Conservation (phyloP, 257 asterid genomes). For the Ehretia macrophylla region DNA sequence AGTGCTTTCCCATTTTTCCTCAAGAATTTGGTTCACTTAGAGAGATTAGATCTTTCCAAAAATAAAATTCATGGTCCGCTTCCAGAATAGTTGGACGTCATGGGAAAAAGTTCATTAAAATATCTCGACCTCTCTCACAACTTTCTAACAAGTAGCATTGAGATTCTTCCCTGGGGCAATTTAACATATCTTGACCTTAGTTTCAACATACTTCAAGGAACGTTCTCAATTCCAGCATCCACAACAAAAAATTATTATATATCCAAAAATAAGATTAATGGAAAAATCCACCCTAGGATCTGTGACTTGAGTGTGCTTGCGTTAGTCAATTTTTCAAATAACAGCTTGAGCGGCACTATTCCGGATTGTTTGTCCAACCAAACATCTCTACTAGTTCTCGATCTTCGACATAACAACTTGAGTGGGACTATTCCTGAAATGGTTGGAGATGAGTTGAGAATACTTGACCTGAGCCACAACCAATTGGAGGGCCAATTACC, state of each 20-base stretch:
- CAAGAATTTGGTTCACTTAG: not conserved
- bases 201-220: not conserved
- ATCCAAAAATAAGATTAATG: not conserved
- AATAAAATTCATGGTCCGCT: not conserved
- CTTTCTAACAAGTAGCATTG: not conserved
- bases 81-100: not conserved
- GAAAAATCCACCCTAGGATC: not conserved
- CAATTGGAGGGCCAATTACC: not conserved
- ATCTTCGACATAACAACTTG: not conserved
- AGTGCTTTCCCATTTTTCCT: not conserved
- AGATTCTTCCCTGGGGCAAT: not conserved
- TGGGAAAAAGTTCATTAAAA: not conserved
- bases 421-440: not conserved
- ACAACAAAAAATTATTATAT: not conserved
- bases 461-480: not conserved
- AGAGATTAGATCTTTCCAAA: not conserved
- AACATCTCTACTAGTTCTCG: not conserved
- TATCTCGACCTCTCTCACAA: not conserved
- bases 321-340: not conserved
- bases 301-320: not conserved
- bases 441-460: not conserved
- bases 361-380: not conserved
- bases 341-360: not conserved
- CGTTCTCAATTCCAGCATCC: not conserved
- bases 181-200: not conserved